Percentiles rank a stretch among this genome's conserved stretches.
These are phyloP conservation scores for Suillus tomentosus DNA, from an alignment of 768 basidiomycete genomes.

Conservation along the genomic window DNA sequence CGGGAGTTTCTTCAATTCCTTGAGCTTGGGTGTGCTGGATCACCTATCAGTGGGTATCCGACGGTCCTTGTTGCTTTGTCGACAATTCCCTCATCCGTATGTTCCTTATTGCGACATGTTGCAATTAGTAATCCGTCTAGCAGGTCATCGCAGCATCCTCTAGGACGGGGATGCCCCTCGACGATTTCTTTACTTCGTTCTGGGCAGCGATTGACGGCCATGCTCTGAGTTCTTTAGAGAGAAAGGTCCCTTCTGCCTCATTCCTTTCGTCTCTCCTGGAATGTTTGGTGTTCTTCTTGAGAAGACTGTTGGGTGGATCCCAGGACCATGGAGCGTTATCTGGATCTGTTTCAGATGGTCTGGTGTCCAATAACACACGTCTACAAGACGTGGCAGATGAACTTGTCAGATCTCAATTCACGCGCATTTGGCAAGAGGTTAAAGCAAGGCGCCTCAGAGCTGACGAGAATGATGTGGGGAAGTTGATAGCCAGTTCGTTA, in stretches of 20 bases:
- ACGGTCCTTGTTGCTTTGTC: conserved; percentile 78
- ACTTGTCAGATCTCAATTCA: conserved; percentile 49
- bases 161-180: conserved; percentile 27
- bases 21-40: conserved; percentile 74
- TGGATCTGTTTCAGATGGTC: conserved; percentile 7
- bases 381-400: conserved; percentile 10
- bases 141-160: conserved; percentile 26
- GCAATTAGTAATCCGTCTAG: not conserved
- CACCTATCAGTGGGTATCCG: conserved; percentile 80
- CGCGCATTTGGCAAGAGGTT: conserved; percentile 52
- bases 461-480: conserved; percentile 44
- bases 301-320: conserved; percentile 37
- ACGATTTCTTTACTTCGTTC: conserved; percentile 69
- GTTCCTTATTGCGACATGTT: conserved; percentile 21
- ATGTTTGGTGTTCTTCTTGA: conserved; percentile 60
- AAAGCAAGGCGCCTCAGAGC: conserved; percentile 46
- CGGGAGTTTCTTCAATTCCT: conserved; percentile 80
- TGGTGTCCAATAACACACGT: conserved; percentile 10
- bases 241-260: conserved; percentile 54
- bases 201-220: conserved; percentile 81
- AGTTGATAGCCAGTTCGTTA: conserved; percentile 46
- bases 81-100: conserved; percentile 71
- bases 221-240: conserved; percentile 60
- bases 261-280: conserved; percentile 74
- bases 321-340: conserved; percentile 15